These are phyloP conservation scores for Hagleromyces aurorensis DNA, from an alignment of 805 yeast genomes.

Conservation along the genomic window DNA sequence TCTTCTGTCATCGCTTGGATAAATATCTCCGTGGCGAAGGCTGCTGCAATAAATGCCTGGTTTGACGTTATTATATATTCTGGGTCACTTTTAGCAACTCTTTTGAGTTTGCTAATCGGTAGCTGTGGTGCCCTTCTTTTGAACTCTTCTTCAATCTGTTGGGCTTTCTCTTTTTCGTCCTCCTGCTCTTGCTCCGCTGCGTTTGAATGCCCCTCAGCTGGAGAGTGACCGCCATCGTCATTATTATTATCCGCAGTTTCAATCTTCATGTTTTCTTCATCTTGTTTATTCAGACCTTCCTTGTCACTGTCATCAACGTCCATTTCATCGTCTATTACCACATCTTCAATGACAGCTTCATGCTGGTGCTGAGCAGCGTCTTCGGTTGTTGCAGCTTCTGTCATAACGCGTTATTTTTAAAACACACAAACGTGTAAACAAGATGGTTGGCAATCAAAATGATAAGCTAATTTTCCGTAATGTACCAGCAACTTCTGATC, in stretches of 20 bases:
- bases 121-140: constrained; percentile 10
- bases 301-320: neutral
- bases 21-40: constrained; percentile 23
- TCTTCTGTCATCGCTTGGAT: constrained; percentile 23
- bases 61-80: constrained; percentile 20
- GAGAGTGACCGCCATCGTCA: neutral
- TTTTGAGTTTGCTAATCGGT: constrained; percentile 22
- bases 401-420: neutral
- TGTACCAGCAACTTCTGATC: no score
- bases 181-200: neutral
- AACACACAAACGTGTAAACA: neutral
- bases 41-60: constrained; percentile 20
- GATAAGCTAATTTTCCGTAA: no score
- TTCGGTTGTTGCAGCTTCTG: neutral
- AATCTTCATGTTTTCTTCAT: neutral
- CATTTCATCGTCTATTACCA: neutral
- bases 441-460: neutral
- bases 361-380: neutral
- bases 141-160: constrained; percentile 7
- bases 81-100: constrained; percentile 21
- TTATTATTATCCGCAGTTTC: neutral
- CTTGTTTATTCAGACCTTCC: neutral
- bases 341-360: neutral
- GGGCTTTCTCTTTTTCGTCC: no score
- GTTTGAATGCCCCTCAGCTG: neutral